phyloP scores from a whole-genome alignment of 2,329 filamentous ascomycete species.

The Trematosphaeria pertusa region DNA sequence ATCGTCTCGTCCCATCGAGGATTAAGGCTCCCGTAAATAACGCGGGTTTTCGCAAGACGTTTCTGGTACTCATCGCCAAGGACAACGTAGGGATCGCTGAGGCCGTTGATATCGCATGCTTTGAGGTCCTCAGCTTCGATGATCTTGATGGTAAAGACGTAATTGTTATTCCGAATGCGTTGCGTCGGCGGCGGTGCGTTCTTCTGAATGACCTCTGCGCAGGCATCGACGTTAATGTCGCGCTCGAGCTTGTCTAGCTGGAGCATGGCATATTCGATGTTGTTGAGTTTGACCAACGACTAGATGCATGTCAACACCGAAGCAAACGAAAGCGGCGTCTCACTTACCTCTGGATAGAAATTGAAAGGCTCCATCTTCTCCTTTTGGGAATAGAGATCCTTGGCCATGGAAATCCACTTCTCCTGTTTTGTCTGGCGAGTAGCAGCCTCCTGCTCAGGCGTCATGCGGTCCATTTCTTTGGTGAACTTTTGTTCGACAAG shows the following conservation, averaged over 20 bases:
- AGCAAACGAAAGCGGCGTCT: not conserved
- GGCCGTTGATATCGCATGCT: constrained; percentile 93
- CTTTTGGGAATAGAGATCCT: constrained; percentile 89
- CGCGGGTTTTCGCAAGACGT: constrained; percentile 90
- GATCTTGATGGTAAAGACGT: constrained; percentile 98
- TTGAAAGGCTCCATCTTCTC: constrained; percentile 97
- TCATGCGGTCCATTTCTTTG: constrained; percentile 91
- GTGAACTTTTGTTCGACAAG: constrained; percentile 83
- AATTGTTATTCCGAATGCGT: constrained; percentile 76
- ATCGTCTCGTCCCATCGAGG: constrained; percentile 97
- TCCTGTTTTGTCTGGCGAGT: constrained; percentile 84
- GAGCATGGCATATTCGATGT: constrained; percentile 92
- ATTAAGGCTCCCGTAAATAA: constrained; percentile 88
- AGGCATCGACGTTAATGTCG: constrained; percentile 89
- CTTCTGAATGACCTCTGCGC: constrained; percentile 79
- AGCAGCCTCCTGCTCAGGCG: constrained; percentile 83
- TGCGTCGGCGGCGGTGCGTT: constrained; percentile 75
- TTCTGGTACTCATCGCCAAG: constrained; percentile 98
- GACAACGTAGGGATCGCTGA: constrained; percentile 96
- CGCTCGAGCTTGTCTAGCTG: constrained; percentile 90
- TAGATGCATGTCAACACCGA: constrained; percentile 47
- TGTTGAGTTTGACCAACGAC: constrained; percentile 98
- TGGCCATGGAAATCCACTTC: constrained; percentile 90
- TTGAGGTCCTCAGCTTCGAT: constrained; percentile 98
- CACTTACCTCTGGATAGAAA: constrained; percentile 84